A percentile compares a stretch with the other conserved stretches of the same genome.
These are phyloP conservation scores for Earliella scabrosa DNA, from an alignment of 1,284 basidiomycete species.

Conservation along the genomic window DNA sequence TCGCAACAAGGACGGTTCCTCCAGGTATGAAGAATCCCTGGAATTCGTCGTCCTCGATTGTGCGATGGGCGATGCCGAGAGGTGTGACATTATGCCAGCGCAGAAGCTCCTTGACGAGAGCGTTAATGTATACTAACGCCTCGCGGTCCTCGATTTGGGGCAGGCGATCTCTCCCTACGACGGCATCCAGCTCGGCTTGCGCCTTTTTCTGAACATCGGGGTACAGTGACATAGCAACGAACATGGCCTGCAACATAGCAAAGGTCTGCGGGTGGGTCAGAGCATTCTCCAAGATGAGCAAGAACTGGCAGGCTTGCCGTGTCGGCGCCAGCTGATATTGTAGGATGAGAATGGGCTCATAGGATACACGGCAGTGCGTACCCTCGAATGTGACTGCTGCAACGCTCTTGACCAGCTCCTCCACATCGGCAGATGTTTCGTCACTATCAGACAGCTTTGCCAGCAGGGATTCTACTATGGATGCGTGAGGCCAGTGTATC, in stretches of 20 bases:
- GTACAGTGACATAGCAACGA: constrained; percentile 21
- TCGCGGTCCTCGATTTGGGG: constrained; percentile 20
- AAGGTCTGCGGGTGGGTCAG: constrained; percentile 25
- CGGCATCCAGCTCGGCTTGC: constrained; percentile 33
- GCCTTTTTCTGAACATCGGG: constrained; percentile 32
- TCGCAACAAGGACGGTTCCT: constrained; percentile 20
- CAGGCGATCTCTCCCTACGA: constrained; percentile 21
- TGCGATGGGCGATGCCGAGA: constrained; percentile 8
- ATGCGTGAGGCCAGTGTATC: too few relatives aligned
- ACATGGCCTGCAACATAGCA: constrained; percentile 16
- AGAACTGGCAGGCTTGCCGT: constrained; percentile 3
- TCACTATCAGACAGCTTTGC: not conserved
- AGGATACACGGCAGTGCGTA: not conserved
- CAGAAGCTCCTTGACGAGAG: constrained; percentile 15
- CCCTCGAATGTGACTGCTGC: constrained; percentile 12
- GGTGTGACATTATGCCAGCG: constrained; percentile 16
- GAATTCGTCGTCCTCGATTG: constrained; percentile 12
- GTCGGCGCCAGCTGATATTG: constrained; percentile 15
- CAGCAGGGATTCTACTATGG: too few relatives aligned
- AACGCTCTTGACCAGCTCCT: constrained; percentile 5
- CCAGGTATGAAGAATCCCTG: constrained; percentile 26
- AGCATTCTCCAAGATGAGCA: too few relatives aligned
- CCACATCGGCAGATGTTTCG: not conserved
- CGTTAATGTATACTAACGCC: constrained; percentile 21
- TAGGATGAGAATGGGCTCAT: constrained; percentile 6